phyloP scores from a whole-genome alignment of 768 basidiomycete genomes.

The Baorangia bicolor region DNA sequence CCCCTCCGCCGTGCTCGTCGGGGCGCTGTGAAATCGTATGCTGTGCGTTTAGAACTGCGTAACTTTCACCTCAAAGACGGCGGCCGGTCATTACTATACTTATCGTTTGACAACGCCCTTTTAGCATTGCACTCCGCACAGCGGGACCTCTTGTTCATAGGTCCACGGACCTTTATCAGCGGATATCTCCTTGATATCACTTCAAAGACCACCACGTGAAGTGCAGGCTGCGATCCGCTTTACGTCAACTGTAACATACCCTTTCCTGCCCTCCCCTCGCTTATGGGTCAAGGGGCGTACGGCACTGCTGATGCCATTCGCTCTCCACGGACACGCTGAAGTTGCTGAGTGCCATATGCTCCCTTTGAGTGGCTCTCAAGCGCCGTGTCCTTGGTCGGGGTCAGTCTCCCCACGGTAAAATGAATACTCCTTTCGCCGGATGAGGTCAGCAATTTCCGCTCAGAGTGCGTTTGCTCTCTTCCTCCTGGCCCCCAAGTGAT shows the following conservation, averaged over 20 bases:
- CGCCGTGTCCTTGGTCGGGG: constrained; percentile 8
- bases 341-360: constrained; percentile 14
- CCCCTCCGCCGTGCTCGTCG: constrained; percentile 21
- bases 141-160: neutral
- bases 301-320: constrained; percentile 10
- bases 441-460: constrained; percentile 30
- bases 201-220: constrained; percentile 16
- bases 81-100: neutral
- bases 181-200: constrained; percentile 28
- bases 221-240: constrained; percentile 21
- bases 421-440: constrained; percentile 18
- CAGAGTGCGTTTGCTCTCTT: neutral
- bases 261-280: constrained; percentile 31
- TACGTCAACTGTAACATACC: constrained; percentile 32
- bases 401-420: constrained; percentile 10
- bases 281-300: constrained; percentile 29
- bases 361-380: constrained; percentile 17
- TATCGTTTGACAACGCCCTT: neutral
- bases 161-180: constrained; percentile 30
- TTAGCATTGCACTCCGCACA: neutral
- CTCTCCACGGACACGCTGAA: constrained; percentile 32
- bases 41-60: constrained; percentile 3
- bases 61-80: neutral
- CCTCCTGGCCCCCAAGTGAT: constrained; percentile 12
- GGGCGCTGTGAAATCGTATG: constrained; percentile 4